Evolutionary conservation across 23 red algal genomes (phyloP), one percentile per base, ranked within the genome.

Genomic region (Cyanidium caldarium): DNA sequence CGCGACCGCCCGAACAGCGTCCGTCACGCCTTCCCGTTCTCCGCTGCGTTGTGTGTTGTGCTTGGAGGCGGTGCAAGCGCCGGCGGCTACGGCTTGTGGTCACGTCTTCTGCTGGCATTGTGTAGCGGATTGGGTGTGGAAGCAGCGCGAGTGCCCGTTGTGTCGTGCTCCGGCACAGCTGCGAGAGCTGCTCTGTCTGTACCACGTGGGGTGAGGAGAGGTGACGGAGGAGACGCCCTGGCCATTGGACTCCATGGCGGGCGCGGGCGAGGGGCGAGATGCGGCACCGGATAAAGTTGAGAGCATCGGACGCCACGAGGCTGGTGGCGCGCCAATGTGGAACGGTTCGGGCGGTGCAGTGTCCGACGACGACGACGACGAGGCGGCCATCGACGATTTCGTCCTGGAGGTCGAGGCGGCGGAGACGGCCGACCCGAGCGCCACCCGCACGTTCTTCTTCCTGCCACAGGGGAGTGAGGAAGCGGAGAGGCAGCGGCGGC

Each of bases 31-130:
- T 28, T 5, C 19, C 10, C n/a, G 5, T 7, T 61, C 51, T 16
- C 51, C n/a, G 7, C 23, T 28, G 7, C 51, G 51, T 5, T 61
- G 51, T 25, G 51, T 61, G 23, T 25, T 61, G 10, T 61, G 51
- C 23, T 61, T 61, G 23, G 51, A 61, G 19, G n/a, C 7, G 13
- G 19, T 16, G n/a, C 51, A 61, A 5, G 13, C 19, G 7, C 51
- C 51, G 10, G 31, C 51, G 21, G 19, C n/a, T 61, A 61, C 51
- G 7, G 51, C 51, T 5, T 61, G 51, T 28, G 51, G 51, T 14
- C 51, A 61, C 51, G 51, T 61, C 10, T 61, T 61, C 23, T 61
- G 51, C 21, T 61, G 51, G 51, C 19, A 28, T 28, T 61, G 51
- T 28, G 31, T 61, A 16, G 7, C 31, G 51, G 51, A 61, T 25